Evolutionary conservation across 78 protist species (phyloP).

Genomic region (Speleostelium caveatum): DNA sequence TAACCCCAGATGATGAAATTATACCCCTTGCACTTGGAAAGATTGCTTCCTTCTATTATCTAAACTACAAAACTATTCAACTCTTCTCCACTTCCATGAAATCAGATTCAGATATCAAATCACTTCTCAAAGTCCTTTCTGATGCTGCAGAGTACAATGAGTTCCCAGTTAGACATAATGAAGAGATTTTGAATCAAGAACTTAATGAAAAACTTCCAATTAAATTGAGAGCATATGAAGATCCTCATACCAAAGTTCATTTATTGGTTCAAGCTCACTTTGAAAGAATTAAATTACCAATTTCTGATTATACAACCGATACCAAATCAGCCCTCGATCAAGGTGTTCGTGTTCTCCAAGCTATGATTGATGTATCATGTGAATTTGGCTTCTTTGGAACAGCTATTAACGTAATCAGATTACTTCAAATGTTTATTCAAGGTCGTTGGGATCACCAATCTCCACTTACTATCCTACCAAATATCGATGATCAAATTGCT

Average conservation of each 20-base stretch:
- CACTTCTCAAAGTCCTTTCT: conserved; percentile 74
- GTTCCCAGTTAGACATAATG: conserved; percentile 99
- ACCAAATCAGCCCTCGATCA: conserved; percentile 96
- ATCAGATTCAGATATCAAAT: conserved; percentile 27
- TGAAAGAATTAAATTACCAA: conserved; percentile 88
- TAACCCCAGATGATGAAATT: conserved; percentile 56
- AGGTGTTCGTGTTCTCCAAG: conserved; percentile 94
- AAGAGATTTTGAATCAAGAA: conserved; percentile 94
- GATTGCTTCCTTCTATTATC: conserved; percentile 98
- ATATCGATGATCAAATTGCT: conserved; percentile 13
- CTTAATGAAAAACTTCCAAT: conserved; percentile 85
- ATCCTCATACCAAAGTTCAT: conserved; percentile 93
- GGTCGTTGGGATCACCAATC: conserved; percentile 77
- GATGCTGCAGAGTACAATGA: conserved; percentile 90
- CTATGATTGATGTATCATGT: conserved; percentile 93
- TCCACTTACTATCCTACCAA: conserved; percentile 27
- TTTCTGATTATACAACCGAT: conserved; percentile 97
- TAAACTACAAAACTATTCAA: conserved; percentile 88
- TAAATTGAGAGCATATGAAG: conserved; percentile 53
- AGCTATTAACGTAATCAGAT: conserved; percentile 64
- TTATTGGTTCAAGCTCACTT: conserved; percentile 97
- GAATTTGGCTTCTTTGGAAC: conserved; percentile 86
- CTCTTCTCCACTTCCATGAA: conserved; percentile 66
- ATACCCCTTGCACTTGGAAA: conserved; percentile 88
- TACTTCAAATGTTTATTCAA: conserved; percentile 91